phyloP scores from a whole-genome alignment of 2,329 filamentous ascomycete species.

The Pyricularia sp. region DNA sequence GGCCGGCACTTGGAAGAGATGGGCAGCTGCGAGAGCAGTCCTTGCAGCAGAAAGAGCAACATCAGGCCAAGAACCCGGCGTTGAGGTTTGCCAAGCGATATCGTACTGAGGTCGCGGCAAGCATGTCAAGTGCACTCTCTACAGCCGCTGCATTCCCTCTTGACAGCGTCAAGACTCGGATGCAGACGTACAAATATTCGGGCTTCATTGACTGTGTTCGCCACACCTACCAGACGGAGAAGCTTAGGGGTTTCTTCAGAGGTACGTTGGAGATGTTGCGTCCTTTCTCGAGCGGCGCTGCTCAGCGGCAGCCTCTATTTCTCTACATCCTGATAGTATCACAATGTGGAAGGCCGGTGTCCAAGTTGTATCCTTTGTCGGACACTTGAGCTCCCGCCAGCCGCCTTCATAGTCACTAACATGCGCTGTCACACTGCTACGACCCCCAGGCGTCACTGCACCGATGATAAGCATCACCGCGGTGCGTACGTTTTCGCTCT shows the following conservation, averaged over 20 bases:
- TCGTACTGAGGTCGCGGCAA: conserved; percentile 71
- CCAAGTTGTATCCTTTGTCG: not conserved
- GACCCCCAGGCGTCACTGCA: conserved; percentile 57
- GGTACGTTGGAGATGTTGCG: conserved; percentile 34
- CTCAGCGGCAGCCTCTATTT: not conserved
- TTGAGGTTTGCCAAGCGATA: conserved; percentile 60
- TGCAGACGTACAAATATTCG: conserved; percentile 77
- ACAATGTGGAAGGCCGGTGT: not conserved
- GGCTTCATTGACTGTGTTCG: conserved; percentile 66
- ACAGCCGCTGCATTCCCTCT: conserved; percentile 77
- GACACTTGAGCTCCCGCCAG: not conserved
- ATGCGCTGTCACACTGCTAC: not conserved
- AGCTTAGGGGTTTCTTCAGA: conserved; percentile 68
- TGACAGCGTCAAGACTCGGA: conserved; percentile 82
- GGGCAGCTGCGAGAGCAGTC: conserved; percentile 6
- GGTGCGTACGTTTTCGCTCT: conserved; percentile 29
- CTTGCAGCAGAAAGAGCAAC: conserved; percentile 9
- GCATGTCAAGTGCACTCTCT: conserved; percentile 66
- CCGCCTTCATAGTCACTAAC: not conserved
- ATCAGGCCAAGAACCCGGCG: conserved; percentile 3
- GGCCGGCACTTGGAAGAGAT: not conserved
- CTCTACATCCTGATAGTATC: not conserved
- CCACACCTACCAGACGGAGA: conserved; percentile 68
- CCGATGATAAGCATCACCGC: conserved; percentile 53
- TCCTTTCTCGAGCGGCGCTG: not conserved